Conservation (phyloP, 2,329 filamentous ascomycete species). For the Cyphellophora europaea region DNA sequence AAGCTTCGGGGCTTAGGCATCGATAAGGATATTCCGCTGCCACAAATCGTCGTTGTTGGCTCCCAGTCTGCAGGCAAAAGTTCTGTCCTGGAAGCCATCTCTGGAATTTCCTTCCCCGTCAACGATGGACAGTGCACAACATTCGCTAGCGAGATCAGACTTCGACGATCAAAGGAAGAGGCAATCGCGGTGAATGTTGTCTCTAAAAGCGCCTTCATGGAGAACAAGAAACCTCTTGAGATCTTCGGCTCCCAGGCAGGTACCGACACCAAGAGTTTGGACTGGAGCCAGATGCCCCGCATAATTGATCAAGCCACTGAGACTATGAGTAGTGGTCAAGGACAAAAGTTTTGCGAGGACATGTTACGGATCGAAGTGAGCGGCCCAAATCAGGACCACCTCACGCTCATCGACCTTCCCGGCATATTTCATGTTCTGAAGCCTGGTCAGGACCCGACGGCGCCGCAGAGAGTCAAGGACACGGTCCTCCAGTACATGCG, state of each 20-base stretch:
- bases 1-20: slow-evolving; percentile 97
- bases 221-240: slow-evolving; percentile 54
- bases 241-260: slow-evolving; percentile 84
- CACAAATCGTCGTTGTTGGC: slow-evolving; percentile 97
- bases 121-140: slow-evolving; percentile 43
- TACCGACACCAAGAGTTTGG: slow-evolving; percentile 81
- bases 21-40: slow-evolving; percentile 93
- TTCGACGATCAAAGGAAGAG: slow-evolving; percentile 64
- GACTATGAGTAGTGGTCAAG: slow-evolving; percentile 82
- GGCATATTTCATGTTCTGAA: slow-evolving; percentile 97
- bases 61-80: slow-evolving; percentile 98
- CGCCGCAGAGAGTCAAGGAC: slow-evolving; percentile 95
- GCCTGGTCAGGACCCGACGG: slow-evolving; percentile 92
- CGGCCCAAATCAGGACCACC: slow-evolving; percentile 88
- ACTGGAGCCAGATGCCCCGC: slow-evolving; percentile 94
- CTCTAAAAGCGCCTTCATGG: slow-evolving; percentile 81
- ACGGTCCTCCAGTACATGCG: slow-evolving; percentile 97
- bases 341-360: slow-evolving; percentile 98
- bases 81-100: slow-evolving; percentile 96
- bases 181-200: slow-evolving; percentile 76
- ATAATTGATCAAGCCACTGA: slow-evolving; percentile 97
- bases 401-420: slow-evolving; percentile 91
- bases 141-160: slow-evolving; percentile 89
- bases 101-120: slow-evolving; percentile 93
- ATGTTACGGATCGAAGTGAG: slow-evolving; percentile 99